These are phyloP conservation scores for Pneumocystis carinii DNA, from an alignment of 1,139 yeast species.

Conservation along the genomic window DNA sequence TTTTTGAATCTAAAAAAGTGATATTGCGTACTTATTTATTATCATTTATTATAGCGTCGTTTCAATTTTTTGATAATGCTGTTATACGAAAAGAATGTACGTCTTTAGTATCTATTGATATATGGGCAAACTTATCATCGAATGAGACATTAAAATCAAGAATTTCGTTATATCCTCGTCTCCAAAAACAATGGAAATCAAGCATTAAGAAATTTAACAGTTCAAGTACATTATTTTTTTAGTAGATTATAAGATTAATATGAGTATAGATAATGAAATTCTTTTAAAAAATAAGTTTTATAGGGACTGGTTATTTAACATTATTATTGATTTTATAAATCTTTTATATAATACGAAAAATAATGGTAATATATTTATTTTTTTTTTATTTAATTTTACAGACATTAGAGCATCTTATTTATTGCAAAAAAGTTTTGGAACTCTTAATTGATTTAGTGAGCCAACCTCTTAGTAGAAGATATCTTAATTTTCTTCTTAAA, in stretches of 20 bases:
- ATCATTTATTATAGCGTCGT: conserved; percentile 19
- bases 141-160: conserved; percentile 15
- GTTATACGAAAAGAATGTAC: conserved; percentile 21
- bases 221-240: conserved; percentile 3
- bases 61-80: conserved; percentile 18
- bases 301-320: conserved; percentile 19
- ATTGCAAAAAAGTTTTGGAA: conserved; percentile 11
- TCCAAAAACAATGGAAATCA: conserved; percentile 21
- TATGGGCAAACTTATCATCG: conserved; percentile 25
- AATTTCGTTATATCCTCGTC: conserved; percentile 14
- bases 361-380: conserved; percentile 1
- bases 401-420: background rate
- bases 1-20: conserved; percentile 9
- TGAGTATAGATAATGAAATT: conserved; percentile 9
- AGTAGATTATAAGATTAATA: background rate
- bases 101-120: conserved; percentile 28
- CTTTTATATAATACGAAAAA: background rate
- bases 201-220: conserved; percentile 16
- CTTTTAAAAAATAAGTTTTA: conserved; percentile 13
- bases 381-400: background rate
- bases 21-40: conserved; percentile 14
- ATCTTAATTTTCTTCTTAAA: conserved; percentile 25
- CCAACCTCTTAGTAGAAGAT: conserved; percentile 32
- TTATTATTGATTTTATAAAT: conserved; percentile 13
- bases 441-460: conserved; percentile 26